A percentile compares a stretch with the other conserved stretches of the same genome.
Conservation (phyloP, 192 early-diverging fungal genomes). For the Rhizophlyctis rosea region DNA sequence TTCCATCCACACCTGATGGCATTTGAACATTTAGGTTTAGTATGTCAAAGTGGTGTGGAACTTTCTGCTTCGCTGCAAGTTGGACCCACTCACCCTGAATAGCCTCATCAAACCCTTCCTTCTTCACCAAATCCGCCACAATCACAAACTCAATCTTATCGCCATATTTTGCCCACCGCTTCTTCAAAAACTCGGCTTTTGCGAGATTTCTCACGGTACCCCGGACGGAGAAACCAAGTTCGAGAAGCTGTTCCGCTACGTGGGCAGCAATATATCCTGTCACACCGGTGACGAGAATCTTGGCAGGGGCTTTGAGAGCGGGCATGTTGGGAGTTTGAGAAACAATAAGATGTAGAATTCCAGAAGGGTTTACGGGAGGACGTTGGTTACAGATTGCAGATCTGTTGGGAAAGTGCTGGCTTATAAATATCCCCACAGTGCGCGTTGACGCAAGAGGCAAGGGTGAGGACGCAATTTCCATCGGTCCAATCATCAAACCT, state of each 20-base stretch:
- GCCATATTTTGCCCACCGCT: conserved; percentile 7
- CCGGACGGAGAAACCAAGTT: conserved; percentile 34
- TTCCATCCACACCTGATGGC: conserved; percentile 31
- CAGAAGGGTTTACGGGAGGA: too few relatives aligned
- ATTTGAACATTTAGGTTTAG: conserved; percentile 6
- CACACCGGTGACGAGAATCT: conserved; percentile 37
- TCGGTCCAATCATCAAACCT: too few relatives aligned
- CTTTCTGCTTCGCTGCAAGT: too few relatives aligned
- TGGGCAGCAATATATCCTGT: conserved; percentile 40
- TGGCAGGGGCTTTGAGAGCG: too few relatives aligned
- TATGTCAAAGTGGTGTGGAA: conserved; percentile 5
- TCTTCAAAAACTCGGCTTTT: conserved; percentile 24
- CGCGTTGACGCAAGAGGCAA: too few relatives aligned
- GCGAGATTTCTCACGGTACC: conserved; percentile 35
- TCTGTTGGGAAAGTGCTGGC: too few relatives aligned
- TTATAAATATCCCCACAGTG: too few relatives aligned
- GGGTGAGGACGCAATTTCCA: too few relatives aligned
- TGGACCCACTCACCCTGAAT: too few relatives aligned
- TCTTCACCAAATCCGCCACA: conserved; percentile 28
- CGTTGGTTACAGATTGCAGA: too few relatives aligned
- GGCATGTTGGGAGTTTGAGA: too few relatives aligned
- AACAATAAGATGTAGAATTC: too few relatives aligned
- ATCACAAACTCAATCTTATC: conserved; percentile 22
- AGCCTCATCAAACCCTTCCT: conserved; percentile 37
- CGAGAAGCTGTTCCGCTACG: conserved; percentile 40